Conservation (phyloP, 345 rosid genomes). For the Boechera retrofracta region DNA sequence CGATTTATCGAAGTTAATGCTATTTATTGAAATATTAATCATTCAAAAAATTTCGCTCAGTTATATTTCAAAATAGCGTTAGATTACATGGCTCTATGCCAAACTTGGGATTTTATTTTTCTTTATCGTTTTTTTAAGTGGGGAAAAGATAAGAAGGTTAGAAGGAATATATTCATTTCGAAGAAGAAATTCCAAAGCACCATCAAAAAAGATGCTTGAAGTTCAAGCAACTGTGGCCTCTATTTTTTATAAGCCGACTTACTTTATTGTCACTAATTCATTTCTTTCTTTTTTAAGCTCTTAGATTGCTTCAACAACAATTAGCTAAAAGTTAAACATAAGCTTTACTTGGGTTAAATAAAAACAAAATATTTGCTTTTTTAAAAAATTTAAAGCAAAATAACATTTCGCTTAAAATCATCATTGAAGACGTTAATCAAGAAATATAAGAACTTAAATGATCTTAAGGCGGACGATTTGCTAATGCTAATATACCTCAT, state of each 20-base stretch:
- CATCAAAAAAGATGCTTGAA: constrained; percentile 83
- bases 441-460: constrained; percentile 6
- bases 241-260: constrained; percentile 54
- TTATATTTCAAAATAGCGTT: constrained; percentile 16
- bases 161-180: constrained; percentile 78
- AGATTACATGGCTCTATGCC: constrained; percentile 30
- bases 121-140: not conserved
- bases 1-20: not conserved
- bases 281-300: constrained; percentile 30
- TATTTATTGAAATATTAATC: not conserved
- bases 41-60: not conserved
- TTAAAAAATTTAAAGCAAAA: not conserved
- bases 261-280: constrained; percentile 40
- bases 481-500: not conserved
- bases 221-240: constrained; percentile 79
- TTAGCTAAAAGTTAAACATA: constrained; percentile 64
- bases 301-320: constrained; percentile 45
- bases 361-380: constrained; percentile 3
- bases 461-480: constrained; percentile 13
- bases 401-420: not conserved
- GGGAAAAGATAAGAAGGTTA: constrained; percentile 46
- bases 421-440: not conserved
- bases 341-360: constrained; percentile 51
- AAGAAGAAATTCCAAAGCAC: constrained; percentile 67
- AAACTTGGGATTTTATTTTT: constrained; percentile 23